Base-by-base conservation (phyloP, 2,329 filamentous ascomycete genomes). In the Stachybotrys echinatus region DNA sequence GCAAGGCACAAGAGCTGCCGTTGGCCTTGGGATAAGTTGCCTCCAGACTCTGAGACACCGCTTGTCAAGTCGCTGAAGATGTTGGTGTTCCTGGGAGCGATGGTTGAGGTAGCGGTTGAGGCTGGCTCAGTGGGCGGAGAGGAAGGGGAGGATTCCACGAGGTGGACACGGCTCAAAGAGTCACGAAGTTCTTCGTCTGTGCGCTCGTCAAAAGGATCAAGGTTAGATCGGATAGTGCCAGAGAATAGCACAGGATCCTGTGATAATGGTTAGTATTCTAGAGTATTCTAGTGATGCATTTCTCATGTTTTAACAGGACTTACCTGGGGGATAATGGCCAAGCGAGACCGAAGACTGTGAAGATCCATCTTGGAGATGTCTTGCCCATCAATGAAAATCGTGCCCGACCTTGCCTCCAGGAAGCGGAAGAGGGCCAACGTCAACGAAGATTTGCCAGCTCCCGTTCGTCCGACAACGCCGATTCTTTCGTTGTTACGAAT, bases 201-300 rank as follows among this genome's bases (percentile, higher is more conserved):
- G 60, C 89, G 81, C 52, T 87, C 74, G 49, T 85, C 75, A 58
- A 92, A 91, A 1, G 88, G 85, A 61, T 94, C 89, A 5, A 94
- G 75, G 59, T 92, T 92, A 42, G 77, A 83, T 40, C 88, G 78
- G 19, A 94, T 73, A 0, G 88, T 91, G 20, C 89, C 89, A 1
- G 85, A 88, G 69, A 94, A 92, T 6, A 94, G 75, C 1, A 92
- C 87, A 0, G 89, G 88, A 56, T 92, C 88, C 68, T 91, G 56
- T 2, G 2, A 46, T 12, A 5, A 39, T 7, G 31, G 48, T 61
- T 47, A 60, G 55, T 10, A 34, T 34, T 14, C 27, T 34, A 14
- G 47, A 14, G 7, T 3, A 23, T 8, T 8, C 17, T n/a, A 2
- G 18, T 3, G 10, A 22, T 6, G 17, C 21, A 17, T 2, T n/a